Base-by-base conservation (phyloP, 169 alveolate species). In the Eimeria praecox region DNA sequence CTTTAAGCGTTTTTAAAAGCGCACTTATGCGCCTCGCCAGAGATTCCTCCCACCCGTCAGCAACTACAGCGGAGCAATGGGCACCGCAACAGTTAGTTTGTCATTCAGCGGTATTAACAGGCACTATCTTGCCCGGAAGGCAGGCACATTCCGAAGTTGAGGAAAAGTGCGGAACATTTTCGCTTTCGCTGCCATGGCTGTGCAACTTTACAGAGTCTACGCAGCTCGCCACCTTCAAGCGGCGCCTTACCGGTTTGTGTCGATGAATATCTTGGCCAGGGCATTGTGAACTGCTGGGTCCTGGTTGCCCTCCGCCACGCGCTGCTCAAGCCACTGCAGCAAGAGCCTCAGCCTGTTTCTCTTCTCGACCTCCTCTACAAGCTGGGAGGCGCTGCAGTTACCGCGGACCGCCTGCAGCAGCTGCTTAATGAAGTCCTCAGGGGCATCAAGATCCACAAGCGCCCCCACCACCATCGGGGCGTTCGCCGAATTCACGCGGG, bases 381-480 rank as follows among this genome's bases (percentile, higher is more conserved):
- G 98, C 64, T 99, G 99, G 77, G 99, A 99, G 94, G 99, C 98
- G 83, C 99, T 99, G 96, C 99, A 98, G 64, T 99, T 97, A 56
- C 99, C 99, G 71, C 99, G 98, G 83, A 99, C 98, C 46, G 98
- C 97, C 97, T 98, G 99, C 83, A 98, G 96, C 71, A 98, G 91
- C 27, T 97, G 97, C 97, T 99, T 98, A 94, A 99, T 98, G 95
- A 99, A 98, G 73, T 98, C 99, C 95, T 99, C 99, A 42, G 99
- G 99, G 80, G 99, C 99, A 97, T 99, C 99, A 71, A 99, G 98
- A 92, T 99, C 99, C 71, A 99, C 97, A 95, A 99, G 98, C 56
- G 99, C 99, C 52, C 99, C 99, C 42, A 99, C 98, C 66, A 99
- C 99, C 96, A 98, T 98, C 40, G 99, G 99, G 59, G 99, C 99